These are phyloP conservation scores for Tinospora cordifolia DNA, from an alignment of 164 flowering plant genomes.

Conservation along the genomic window DNA sequence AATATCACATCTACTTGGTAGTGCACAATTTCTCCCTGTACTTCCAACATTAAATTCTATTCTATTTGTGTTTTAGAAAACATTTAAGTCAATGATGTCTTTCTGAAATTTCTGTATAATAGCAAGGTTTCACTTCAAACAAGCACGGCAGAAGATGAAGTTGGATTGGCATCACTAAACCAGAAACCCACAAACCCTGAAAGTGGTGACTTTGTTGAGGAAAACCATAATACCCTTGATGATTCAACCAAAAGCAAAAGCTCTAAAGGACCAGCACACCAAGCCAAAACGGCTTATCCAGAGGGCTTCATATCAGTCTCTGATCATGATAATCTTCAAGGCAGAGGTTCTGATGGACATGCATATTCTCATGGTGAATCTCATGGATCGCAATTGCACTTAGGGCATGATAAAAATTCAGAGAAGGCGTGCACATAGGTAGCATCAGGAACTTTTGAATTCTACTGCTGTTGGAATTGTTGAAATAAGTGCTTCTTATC, in stretches of 20 bases:
- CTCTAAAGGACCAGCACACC: constrained; percentile 6
- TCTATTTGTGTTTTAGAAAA: background rate
- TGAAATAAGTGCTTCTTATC: background rate
- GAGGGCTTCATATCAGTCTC: constrained; percentile 13
- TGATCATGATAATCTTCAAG: constrained; percentile 17
- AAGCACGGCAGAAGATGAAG: constrained; percentile 20
- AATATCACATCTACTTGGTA: constrained; percentile 30
- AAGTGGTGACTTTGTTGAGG: constrained; percentile 24
- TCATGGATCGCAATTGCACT: constrained; percentile 13
- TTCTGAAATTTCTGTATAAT: constrained; percentile 8
- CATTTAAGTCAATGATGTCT: background rate
- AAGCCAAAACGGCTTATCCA: constrained; percentile 12
- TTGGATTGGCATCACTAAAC: constrained; percentile 14
- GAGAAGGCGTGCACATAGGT: constrained; percentile 24
- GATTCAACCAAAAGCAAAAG: constrained; percentile 19
- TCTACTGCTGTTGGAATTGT: background rate
- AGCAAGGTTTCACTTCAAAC: constrained; percentile 26
- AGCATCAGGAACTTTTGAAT: background rate
- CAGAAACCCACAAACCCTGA: constrained; percentile 24
- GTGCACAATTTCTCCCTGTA: background rate
- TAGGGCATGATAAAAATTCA: constrained; percentile 11
- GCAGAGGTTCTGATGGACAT: constrained; percentile 18
- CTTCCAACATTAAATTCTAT: background rate
- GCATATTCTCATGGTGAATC: constrained; percentile 15
- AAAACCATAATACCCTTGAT: constrained; percentile 28